A percentile compares a stretch with the other conserved stretches of the same genome.
Conservation (phyloP, 2,329 filamentous ascomycete genomes). For the Trematosphaeria pertusa region DNA sequence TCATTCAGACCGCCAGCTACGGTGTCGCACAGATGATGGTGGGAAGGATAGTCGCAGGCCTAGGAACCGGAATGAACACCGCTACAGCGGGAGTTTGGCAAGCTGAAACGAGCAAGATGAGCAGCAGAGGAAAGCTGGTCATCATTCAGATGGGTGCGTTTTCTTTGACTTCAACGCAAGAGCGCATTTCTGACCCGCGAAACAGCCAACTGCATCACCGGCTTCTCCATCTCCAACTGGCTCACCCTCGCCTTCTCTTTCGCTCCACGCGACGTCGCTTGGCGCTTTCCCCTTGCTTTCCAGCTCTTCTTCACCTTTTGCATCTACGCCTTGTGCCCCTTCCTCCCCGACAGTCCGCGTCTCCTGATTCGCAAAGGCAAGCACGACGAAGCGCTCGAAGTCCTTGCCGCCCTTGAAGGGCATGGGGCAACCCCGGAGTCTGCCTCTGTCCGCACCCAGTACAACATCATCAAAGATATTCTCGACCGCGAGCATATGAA, state of each 20-base stretch:
- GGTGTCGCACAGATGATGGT: constrained; percentile 49
- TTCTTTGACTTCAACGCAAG: no score
- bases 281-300: constrained; percentile 61
- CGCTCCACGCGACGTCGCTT: constrained; percentile 42
- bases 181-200: no score
- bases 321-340: constrained; percentile 59
- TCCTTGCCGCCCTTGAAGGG: constrained; percentile 48
- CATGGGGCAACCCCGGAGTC: constrained; percentile 47
- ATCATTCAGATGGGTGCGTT: constrained; percentile 53
- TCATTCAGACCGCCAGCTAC: constrained; percentile 47
- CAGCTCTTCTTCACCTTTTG: constrained; percentile 66
- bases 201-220: constrained; percentile 52
- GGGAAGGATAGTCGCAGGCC: constrained; percentile 52
- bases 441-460: constrained; percentile 41
- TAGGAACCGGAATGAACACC: constrained; percentile 58
- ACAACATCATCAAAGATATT: constrained; percentile 49
- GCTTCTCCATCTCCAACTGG: constrained; percentile 54
- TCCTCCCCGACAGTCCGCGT: constrained; percentile 51
- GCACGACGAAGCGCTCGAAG: constrained; percentile 52
- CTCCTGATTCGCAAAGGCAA: constrained; percentile 61
- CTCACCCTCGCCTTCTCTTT: constrained; percentile 53
- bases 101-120: constrained; percentile 56
- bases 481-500: constrained; percentile 54
- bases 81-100: constrained; percentile 58
- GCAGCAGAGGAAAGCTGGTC: constrained; percentile 54